phyloP scores from a whole-genome alignment of 495 filamentous ascomycete genomes.

The Daldinia vernicosa region DNA sequence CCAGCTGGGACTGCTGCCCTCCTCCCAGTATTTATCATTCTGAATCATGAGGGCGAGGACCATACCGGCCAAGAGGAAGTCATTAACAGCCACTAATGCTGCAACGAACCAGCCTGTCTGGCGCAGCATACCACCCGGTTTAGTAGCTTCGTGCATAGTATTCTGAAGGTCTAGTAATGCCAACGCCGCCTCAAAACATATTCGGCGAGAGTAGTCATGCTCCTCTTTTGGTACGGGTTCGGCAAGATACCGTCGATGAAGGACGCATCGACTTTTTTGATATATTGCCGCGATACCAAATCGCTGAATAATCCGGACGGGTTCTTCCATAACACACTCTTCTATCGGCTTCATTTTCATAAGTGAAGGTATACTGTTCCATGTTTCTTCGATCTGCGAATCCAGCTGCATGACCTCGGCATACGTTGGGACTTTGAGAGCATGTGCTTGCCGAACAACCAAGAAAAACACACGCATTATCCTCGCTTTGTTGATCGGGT shows the following conservation, averaged over 20 bases:
- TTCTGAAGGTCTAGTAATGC: slow-evolving; percentile 63
- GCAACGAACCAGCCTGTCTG: slow-evolving; percentile 56
- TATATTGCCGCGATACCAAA: slow-evolving; percentile 76
- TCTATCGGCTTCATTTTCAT: slow-evolving; percentile 67
- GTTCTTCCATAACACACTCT: slow-evolving; percentile 69
- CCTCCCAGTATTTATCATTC: slow-evolving; percentile 45
- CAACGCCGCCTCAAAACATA: slow-evolving; percentile 73
- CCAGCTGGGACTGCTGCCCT: slow-evolving; percentile 38
- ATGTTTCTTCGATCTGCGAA: slow-evolving; percentile 64
- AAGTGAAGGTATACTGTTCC: slow-evolving; percentile 63
- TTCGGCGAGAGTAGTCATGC: slow-evolving; percentile 71
- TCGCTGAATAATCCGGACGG: slow-evolving; percentile 71
- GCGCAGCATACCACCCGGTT: slow-evolving; percentile 51
- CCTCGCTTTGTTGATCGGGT: slow-evolving; percentile 57
- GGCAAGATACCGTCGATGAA: slow-evolving; percentile 76
- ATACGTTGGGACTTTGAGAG: slow-evolving; percentile 59
- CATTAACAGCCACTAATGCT: slow-evolving; percentile 53
- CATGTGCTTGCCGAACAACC: slow-evolving; percentile 53
- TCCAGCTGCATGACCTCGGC: slow-evolving; percentile 74
- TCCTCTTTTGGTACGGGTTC: slow-evolving; percentile 65
- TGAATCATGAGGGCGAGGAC: slow-evolving; percentile 55
- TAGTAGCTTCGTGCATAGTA: slow-evolving; percentile 48
- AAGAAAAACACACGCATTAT: slow-evolving; percentile 51
- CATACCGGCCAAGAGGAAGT: slow-evolving; percentile 60
- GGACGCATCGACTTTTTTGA: slow-evolving; percentile 74